Evolutionary conservation across 2,329 filamentous ascomycete genomes (phyloP).

Genomic region (Apiospora aurea): DNA sequence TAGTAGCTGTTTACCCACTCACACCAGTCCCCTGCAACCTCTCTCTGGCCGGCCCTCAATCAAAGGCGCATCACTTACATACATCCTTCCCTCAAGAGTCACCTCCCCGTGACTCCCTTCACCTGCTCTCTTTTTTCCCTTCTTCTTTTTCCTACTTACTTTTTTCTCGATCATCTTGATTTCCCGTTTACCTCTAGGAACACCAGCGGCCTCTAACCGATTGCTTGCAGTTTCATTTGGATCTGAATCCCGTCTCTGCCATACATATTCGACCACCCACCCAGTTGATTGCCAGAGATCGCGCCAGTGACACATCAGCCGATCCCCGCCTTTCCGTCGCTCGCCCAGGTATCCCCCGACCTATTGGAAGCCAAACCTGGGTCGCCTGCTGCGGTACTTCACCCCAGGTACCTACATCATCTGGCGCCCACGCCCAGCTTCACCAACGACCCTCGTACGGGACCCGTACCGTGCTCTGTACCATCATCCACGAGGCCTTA

Average conservation of each 20-base stretch:
- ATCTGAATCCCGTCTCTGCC: background rate
- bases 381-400: slow-evolving; percentile 22
- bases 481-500: slow-evolving; percentile 17
- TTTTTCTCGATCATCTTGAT: background rate
- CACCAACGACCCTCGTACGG: slow-evolving; percentile 16
- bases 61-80: slow-evolving; percentile 21
- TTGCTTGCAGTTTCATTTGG: slow-evolving; percentile 10
- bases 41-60: background rate
- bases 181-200: background rate
- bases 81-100: slow-evolving; percentile 12
- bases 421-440: slow-evolving; percentile 18
- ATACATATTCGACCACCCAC: background rate
- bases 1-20: slow-evolving; percentile 13
- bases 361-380: slow-evolving; percentile 20
- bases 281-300: slow-evolving; percentile 23
- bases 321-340: slow-evolving; percentile 24
- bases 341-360: slow-evolving; percentile 10
- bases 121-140: background rate
- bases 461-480: slow-evolving; percentile 17
- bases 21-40: slow-evolving; percentile 12
- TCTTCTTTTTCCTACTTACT: background rate
- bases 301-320: slow-evolving; percentile 25
- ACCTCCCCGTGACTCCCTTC: slow-evolving; percentile 8
- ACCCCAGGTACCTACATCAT: slow-evolving; percentile 21
- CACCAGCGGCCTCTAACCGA: background rate